Percentiles rank a stretch among this genome's conserved stretches.
Evolutionary conservation across 2,329 filamentous ascomycete genomes (phyloP).

Genomic region (Talaromyces sp.): DNA sequence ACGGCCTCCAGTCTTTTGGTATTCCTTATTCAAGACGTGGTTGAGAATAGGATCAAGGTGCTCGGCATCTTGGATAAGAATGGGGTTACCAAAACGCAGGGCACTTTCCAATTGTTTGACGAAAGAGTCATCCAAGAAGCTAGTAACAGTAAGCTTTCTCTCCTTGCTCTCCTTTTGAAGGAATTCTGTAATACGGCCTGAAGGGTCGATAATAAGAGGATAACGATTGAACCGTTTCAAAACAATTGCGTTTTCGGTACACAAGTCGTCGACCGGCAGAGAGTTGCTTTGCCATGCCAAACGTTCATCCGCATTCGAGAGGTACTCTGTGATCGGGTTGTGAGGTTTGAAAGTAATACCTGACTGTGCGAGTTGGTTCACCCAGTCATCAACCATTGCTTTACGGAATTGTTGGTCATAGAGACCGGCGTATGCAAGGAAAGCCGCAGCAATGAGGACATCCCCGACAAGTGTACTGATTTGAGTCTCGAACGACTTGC

Average conservation of each 20-base stretch:
- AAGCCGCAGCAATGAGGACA: slow-evolving; percentile 91
- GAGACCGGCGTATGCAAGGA: slow-evolving; percentile 92
- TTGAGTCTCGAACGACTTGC: slow-evolving; percentile 96
- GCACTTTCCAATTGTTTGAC: slow-evolving; percentile 97
- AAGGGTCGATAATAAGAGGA: slow-evolving; percentile 96
- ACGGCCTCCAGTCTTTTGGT: slow-evolving; percentile 96
- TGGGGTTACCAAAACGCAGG: slow-evolving; percentile 94
- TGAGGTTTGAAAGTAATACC: slow-evolving; percentile 88
- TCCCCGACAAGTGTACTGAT: slow-evolving; percentile 95
- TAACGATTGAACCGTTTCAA: slow-evolving; percentile 98
- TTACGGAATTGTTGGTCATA: slow-evolving; percentile 98
- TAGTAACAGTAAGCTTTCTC: slow-evolving; percentile 88
- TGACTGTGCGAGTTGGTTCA: slow-evolving; percentile 87
- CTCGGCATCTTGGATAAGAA: slow-evolving; percentile 96
- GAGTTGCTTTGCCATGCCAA: slow-evolving; percentile 92
- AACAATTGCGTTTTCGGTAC: slow-evolving; percentile 97
- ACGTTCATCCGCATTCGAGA: slow-evolving; percentile 93
- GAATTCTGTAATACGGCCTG: slow-evolving; percentile 90
- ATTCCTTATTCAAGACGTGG: slow-evolving; percentile 98
- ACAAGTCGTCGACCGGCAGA: slow-evolving; percentile 91
- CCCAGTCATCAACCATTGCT: slow-evolving; percentile 96
- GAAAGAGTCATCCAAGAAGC: slow-evolving; percentile 96
- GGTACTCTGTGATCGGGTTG: slow-evolving; percentile 91
- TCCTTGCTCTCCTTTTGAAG: slow-evolving; percentile 92
- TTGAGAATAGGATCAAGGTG: slow-evolving; percentile 96